Base-by-base conservation (phyloP, 2,329 filamentous ascomycete genomes). In the Fusarium verticillioides region DNA sequence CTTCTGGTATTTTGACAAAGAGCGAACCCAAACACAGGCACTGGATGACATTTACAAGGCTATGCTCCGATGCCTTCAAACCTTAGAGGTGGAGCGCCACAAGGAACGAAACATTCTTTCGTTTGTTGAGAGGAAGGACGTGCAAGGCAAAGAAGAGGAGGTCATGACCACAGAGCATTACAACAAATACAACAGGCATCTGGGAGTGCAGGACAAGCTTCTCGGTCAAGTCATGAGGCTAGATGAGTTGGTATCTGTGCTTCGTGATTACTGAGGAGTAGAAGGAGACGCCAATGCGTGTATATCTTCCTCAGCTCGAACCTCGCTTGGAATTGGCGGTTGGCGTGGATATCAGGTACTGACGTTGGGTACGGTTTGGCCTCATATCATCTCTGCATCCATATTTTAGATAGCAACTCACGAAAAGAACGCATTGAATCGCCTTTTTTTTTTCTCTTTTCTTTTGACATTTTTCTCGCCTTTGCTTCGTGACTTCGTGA, bases 1-100 rank as follows among this genome's bases (percentile, higher is more conserved):
- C 81, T 89, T 98, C 63, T 98, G 95, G 92, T 97, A 91, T 85
- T 97, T 94, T 81, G 95, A 98, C 79, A 85, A 89, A 16, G 90
- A 94, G 50, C 89, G 93, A 52, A 92, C 93, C 11, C 86, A 91
- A 54, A 87, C 88, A 26, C 89, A 92, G 69, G 84, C 97, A 3
- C 83, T 97, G 16, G 92, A 97, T 71, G 92, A 94, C 67, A 90
- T 93, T 2, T 98, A 97, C 85, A 97, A 97, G 81, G 89, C 92
- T 34, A 97, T 98, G 93, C 88, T 94, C 21, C 90, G 95, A 63
- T 93, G 93, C 71, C 81, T 98, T 54, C 94, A 97, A 81, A 92
- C 95, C 30, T 88, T 97, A 30, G 89, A 91, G 40, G 90, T 93
- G 34, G 94, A 98, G 81, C 89, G 93, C 43, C 88, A 89, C 56